Conservation (phyloP, 306 rosid genomes). For the Dicorynia guianensis region DNA sequence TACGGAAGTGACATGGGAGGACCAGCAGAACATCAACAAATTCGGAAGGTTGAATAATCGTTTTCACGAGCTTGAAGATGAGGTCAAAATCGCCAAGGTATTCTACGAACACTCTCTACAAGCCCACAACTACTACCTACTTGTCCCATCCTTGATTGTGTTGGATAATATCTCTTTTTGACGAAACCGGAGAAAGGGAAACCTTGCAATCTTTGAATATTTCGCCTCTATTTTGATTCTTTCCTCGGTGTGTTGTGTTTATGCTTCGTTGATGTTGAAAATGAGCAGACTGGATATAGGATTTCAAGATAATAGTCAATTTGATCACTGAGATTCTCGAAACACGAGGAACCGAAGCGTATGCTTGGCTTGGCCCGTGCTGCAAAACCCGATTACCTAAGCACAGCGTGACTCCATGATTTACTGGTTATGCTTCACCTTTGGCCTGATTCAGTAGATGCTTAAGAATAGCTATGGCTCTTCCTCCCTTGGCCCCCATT, state of each 20-base stretch:
- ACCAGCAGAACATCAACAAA: conserved; percentile 84
- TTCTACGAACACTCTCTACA: background rate
- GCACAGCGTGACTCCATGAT: background rate
- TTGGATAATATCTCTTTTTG: too few species aligned
- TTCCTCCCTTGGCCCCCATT: too few species aligned
- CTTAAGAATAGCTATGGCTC: background rate
- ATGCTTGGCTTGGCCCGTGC: background rate
- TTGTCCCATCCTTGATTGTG: too few species aligned
- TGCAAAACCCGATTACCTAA: background rate
- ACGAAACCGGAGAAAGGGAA: background rate
- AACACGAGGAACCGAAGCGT: background rate
- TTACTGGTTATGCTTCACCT: background rate
- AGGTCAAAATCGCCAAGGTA: conserved; percentile 83
- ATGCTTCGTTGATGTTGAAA: too few species aligned
- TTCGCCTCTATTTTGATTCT: too few species aligned
- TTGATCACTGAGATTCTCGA: background rate
- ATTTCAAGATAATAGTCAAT: background rate
- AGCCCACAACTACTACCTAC: background rate
- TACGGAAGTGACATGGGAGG: conserved; percentile 88
- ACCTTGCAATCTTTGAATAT: background rate
- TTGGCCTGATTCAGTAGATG: too few species aligned
- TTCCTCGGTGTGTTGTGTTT: too few species aligned
- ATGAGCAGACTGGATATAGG: background rate
- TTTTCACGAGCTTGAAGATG: conserved; percentile 91
- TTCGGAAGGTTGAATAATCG: conserved; percentile 92